These are phyloP conservation scores for Geranium incanum DNA, from an alignment of 441 rosid species.

Conservation along the genomic window DNA sequence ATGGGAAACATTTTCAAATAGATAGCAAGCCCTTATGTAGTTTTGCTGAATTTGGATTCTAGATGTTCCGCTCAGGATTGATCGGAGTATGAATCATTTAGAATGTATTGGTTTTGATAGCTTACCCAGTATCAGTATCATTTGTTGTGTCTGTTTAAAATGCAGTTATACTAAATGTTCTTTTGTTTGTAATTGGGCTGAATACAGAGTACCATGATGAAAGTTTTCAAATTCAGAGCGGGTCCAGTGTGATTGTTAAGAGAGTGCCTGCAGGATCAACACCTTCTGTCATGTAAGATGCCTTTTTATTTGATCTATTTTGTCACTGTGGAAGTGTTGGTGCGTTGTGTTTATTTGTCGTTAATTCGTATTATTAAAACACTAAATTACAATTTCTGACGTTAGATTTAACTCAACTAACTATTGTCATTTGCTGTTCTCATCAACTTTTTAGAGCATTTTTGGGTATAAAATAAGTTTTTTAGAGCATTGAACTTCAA, in stretches of 20 bases:
- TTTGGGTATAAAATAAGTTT: too few species aligned
- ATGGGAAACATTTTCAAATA: not conserved
- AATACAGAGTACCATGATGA: conserved; percentile 37
- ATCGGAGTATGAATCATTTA: not conserved
- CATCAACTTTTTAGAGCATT: not conserved
- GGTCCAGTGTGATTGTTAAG: conserved; percentile 44
- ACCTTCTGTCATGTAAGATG: conserved; percentile 25
- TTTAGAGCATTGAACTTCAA: not conserved
- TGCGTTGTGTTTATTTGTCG: not conserved
- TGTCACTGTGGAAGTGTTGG: not conserved
- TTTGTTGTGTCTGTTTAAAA: not conserved
- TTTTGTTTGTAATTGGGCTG: not conserved
- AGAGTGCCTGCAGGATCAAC: conserved; percentile 40
- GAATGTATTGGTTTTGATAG: not conserved
- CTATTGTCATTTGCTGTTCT: not conserved
- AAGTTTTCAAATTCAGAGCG: conserved; percentile 31
- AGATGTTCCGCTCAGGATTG: not conserved
- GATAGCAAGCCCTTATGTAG: not conserved
- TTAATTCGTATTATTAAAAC: not conserved
- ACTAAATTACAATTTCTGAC: not conserved
- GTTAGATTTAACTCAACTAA: not conserved
- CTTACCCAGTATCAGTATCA: not conserved
- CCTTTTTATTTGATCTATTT: not conserved
- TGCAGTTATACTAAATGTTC: not conserved
- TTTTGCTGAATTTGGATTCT: not conserved